Evolutionary conservation across 2,329 filamentous ascomycete species (phyloP).

Genomic region (Grosmannia serpens): DNA sequence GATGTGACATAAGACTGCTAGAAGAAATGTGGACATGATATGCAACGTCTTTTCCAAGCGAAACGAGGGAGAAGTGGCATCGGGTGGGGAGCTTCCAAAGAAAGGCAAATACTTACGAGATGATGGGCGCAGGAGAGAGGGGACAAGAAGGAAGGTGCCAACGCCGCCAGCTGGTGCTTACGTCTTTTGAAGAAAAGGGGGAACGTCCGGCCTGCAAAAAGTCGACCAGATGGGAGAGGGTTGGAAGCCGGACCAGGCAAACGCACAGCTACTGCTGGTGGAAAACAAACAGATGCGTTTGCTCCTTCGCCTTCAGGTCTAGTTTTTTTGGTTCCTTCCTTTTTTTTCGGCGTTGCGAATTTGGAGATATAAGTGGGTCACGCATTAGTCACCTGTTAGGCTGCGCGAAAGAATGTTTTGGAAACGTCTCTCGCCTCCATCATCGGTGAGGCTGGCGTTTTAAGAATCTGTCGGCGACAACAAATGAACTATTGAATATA

Average conservation of each 20-base stretch:
- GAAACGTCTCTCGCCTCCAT: neutral
- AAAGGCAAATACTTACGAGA: neutral
- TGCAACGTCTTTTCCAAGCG: neutral
- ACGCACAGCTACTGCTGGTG: neutral
- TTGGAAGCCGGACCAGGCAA: neutral
- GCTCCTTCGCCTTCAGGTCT: neutral
- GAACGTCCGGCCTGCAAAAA: neutral
- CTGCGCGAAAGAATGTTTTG: neutral
- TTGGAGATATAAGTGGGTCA: neutral
- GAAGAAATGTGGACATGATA: neutral
- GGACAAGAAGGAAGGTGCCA: neutral
- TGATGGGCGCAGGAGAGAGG: too few relatives aligned
- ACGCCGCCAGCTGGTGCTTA: neutral
- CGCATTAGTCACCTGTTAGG: neutral
- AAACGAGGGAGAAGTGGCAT: neutral
- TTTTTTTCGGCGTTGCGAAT: neutral
- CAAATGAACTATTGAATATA: too few relatives aligned
- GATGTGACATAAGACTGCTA: neutral
- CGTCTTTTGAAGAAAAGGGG: neutral
- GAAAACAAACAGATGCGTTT: neutral
- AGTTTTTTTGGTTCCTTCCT: neutral
- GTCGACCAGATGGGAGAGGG: neutral
- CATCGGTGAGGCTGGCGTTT: neutral
- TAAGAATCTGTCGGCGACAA: too few relatives aligned
- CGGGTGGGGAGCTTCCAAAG: neutral